Base-by-base conservation (phyloP, 768 basidiomycete genomes). In the Phylloporus sp. region DNA sequence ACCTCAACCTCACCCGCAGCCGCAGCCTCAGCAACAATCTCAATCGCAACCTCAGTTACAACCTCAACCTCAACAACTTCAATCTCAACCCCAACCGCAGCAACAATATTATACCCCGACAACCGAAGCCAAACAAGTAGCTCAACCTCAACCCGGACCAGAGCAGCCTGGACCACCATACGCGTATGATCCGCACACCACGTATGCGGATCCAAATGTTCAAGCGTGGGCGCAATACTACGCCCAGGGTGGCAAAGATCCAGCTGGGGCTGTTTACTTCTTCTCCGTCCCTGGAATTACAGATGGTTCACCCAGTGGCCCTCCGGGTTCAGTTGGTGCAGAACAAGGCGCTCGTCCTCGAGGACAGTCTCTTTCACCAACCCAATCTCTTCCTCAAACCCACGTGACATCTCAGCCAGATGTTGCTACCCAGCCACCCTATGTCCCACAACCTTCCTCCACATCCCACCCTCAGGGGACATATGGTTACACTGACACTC, bases 211-310 rank as follows among this genome's bases (percentile, higher is more conserved):
- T 64, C 80, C 82, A 49, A 90, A 90, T 55, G 88, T 85, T 20
- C 89, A 91, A 63, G 87, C 86, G 0, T 92, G 90, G 90, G 90
- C 88, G 6, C 79, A 83, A 58, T 93, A 93, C 67, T 92, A 92
- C 63, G 83, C 84, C 1, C 80, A 85, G 53, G 91, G 91, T 23
- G 90, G 90, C 4, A 80, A 69, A 41, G 90, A 91, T 52, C 66
- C 75, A 0, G 81, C 86, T 6, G 91, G 91, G 9, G 73, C 85
- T 8, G 86, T 91, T 34, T 93, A 93, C 70, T 93, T 93, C 59
- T 69, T 86, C 44, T 82, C 81, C 3, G 81, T 91, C 1, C 89
- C 88, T 7, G 89, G 88, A 3, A 75, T 91, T 39, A 84, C 80
- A 59, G 81, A 80, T 47, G 67, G 58, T 5, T 64, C 40, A 32